These are phyloP conservation scores for Yarrowia porcina DNA, from an alignment of 805 yeast genomes.

Conservation along the genomic window DNA sequence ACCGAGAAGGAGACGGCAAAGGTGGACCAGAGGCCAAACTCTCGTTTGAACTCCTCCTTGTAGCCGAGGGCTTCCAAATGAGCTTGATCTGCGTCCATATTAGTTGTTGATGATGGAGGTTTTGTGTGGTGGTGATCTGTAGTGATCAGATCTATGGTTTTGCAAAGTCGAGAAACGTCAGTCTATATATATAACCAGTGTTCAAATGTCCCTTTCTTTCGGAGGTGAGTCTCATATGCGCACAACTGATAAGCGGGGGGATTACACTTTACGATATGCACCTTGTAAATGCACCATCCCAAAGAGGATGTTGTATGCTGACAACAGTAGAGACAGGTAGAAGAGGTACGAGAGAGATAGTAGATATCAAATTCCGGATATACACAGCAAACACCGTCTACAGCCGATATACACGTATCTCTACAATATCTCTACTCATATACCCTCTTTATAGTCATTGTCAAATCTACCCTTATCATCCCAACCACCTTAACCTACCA, in stretches of 20 bases:
- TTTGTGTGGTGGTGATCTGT: neutral
- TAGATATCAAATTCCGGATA: too few relatives aligned
- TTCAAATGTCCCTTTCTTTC: too few relatives aligned
- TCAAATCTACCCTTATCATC: too few relatives aligned
- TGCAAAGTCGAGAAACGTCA: neutral
- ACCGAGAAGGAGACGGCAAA: constrained; percentile 63
- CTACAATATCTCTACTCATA: too few relatives aligned
- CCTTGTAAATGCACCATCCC: constrained; percentile 3
- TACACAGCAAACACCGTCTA: too few relatives aligned
- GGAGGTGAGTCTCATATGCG: neutral
- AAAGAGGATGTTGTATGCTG: constrained; percentile 26
- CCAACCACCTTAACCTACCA: constrained; percentile 1
- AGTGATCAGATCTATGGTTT: neutral
- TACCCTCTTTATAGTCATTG: too few relatives aligned
- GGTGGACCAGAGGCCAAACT: constrained; percentile 55
- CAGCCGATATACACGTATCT: too few relatives aligned
- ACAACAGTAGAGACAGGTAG: neutral
- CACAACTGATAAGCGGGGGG: constrained; percentile 23
- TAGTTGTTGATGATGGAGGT: too few relatives aligned
- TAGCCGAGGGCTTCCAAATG: constrained; percentile 46
- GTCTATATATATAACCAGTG: neutral
- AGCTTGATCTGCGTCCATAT: constrained; percentile 32
- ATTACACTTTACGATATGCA: neutral
- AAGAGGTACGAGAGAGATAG: too few relatives aligned
- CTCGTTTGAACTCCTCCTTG: constrained; percentile 60